Conservation (phyloP, 352 stramenopile genomes). For the Phytopythium montanum region DNA sequence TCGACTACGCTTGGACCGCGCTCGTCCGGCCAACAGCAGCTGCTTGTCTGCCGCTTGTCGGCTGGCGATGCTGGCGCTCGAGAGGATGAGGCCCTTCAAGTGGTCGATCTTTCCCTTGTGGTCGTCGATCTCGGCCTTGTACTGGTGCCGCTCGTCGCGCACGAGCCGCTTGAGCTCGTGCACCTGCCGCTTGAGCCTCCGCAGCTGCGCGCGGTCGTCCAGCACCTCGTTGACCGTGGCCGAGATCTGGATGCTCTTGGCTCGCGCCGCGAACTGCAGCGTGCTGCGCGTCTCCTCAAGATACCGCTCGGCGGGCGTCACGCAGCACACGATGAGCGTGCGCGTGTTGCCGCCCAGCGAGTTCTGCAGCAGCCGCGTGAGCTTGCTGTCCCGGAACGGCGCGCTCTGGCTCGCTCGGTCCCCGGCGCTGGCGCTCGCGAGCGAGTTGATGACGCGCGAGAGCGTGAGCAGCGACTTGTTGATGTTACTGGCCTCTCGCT, state of each 20-base stretch:
- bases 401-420: constrained; percentile 32
- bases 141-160: constrained; percentile 39
- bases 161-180: constrained; percentile 65
- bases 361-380: constrained; percentile 90
- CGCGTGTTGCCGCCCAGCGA: constrained; percentile 90
- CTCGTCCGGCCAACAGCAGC: neutral
- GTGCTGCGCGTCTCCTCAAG: constrained; percentile 87
- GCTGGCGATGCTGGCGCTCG: constrained; percentile 32
- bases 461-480: constrained; percentile 96
- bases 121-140: constrained; percentile 74
- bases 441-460: constrained; percentile 92
- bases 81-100: constrained; percentile 59
- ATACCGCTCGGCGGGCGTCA: constrained; percentile 70
- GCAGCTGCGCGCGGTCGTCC: constrained; percentile 88
- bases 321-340: constrained; percentile 88
- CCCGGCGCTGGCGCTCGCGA: constrained; percentile 34
- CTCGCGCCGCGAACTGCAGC: constrained; percentile 90
- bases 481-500: constrained; percentile 96
- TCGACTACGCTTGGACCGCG: constrained; percentile 36
- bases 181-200: constrained; percentile 67
- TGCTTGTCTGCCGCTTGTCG: neutral
- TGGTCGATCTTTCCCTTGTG: constrained; percentile 59
- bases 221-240: constrained; percentile 87
- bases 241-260: constrained; percentile 87
- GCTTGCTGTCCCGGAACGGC: constrained; percentile 89